Conservation (phyloP, 164 flowering plant genomes). For the Vitis vinifera region ASM3070453v1 NC_081815.1:1341001-1341500, state of each 20-base stretch:
- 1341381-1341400: constrained; percentile 28
- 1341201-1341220: constrained; percentile 73
- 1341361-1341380: constrained; percentile 27
- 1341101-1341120: constrained; percentile 35
- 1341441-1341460: constrained; percentile 35
- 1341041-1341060: constrained; percentile 31
- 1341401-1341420: constrained; percentile 33
- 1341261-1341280: constrained; percentile 62
- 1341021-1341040: constrained; percentile 48
- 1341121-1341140: constrained; percentile 26
- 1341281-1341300: constrained; percentile 81
- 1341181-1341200: constrained; percentile 55
- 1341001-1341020: constrained; percentile 66
- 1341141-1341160: constrained; percentile 23
- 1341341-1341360: constrained; percentile 59
- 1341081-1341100: constrained; percentile 38
- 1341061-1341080: constrained; percentile 44
- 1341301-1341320: constrained; percentile 76
- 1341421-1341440: constrained; percentile 39
- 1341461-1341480: constrained; percentile 58
- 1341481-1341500: constrained; percentile 48
- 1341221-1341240: constrained; percentile 83
- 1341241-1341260: constrained; percentile 93
- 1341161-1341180: constrained; percentile 36
- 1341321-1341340: constrained; percentile 68